A percentile compares a stretch with the other conserved stretches of the same genome.
These are phyloP conservation scores for Chaetomium sp. DNA, from an alignment of 2,329 filamentous ascomycete species.

Conservation along the genomic window DNA sequence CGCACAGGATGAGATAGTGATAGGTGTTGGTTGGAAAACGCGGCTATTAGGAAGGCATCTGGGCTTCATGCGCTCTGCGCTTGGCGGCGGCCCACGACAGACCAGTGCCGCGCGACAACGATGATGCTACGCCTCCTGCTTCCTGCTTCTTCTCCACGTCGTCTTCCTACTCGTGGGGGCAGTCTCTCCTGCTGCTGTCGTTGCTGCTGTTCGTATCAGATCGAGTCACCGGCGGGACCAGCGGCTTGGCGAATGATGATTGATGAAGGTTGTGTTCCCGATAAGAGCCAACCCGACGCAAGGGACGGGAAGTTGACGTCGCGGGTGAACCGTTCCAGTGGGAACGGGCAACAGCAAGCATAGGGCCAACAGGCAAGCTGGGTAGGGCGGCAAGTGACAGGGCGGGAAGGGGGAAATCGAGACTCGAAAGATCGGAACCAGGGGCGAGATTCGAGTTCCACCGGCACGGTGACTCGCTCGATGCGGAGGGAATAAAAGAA, in stretches of 20 bases:
- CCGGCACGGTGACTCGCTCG: background rate
- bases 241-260: background rate
- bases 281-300: background rate
- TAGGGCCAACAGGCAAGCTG: background rate
- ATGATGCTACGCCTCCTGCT: background rate
- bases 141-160: too few species aligned
- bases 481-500: background rate
- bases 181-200: too few species aligned
- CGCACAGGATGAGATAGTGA: background rate
- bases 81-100: background rate
- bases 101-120: background rate
- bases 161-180: too few species aligned
- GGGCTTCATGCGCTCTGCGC: constrained; percentile 1
- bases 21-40: background rate
- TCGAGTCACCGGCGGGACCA: background rate
- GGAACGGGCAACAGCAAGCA: background rate
- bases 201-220: background rate
- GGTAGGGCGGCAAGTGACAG: background rate
- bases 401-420: background rate
- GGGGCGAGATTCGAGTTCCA: background rate
- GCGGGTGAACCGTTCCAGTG: background rate
- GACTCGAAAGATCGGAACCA: background rate
- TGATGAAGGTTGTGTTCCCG: background rate
- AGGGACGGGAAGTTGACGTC: background rate
- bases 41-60: constrained; percentile 3